Conservation (phyloP, 2,329 filamentous ascomycete genomes). For the Pseudogymnoascus sp. region DNA sequence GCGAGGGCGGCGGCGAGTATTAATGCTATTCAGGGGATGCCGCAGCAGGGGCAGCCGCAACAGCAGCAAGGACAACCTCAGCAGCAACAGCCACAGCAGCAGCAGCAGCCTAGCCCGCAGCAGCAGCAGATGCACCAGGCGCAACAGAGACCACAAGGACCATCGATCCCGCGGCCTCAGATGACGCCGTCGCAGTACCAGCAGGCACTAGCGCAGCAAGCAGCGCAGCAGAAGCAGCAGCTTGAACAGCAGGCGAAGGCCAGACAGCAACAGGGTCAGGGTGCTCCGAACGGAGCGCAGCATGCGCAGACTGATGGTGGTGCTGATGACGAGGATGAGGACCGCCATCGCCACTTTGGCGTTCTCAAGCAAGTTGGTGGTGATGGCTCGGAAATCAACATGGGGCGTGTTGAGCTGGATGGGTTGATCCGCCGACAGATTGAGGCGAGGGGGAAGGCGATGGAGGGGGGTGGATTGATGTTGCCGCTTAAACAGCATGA, state of each 20-base stretch:
- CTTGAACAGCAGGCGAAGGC: slow-evolving; percentile 20
- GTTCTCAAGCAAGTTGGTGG: slow-evolving; percentile 50
- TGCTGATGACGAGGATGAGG: slow-evolving; percentile 45
- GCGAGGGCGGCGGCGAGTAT: slow-evolving; percentile 57
- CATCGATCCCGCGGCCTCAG: slow-evolving; percentile 13
- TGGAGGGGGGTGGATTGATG: slow-evolving; percentile 72
- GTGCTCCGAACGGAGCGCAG: slow-evolving; percentile 33
- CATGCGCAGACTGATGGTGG: slow-evolving; percentile 70
- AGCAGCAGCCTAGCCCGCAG: slow-evolving; percentile 22
- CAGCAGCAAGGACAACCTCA: slow-evolving; percentile 22
- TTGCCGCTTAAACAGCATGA: slow-evolving; percentile 47
- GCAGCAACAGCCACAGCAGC: slow-evolving; percentile 26
- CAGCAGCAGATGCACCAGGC: slow-evolving; percentile 19
- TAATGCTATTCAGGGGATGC: slow-evolving; percentile 43
- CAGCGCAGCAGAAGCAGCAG: slow-evolving; percentile 27
- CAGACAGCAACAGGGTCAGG: slow-evolving; percentile 24
- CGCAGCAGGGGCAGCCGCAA: slow-evolving; percentile 24
- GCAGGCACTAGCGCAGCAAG: slow-evolving; percentile 25
- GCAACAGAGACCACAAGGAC: slow-evolving; percentile 18
- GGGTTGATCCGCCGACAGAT: slow-evolving; percentile 60
- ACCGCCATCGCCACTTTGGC: slow-evolving; percentile 31
- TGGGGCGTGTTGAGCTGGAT: slow-evolving; percentile 57
- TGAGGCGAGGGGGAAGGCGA: slow-evolving; percentile 52
- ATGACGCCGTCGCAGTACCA: slow-evolving; percentile 16
- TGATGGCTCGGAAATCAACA: slow-evolving; percentile 44